Evolutionary conservation across 139 green algal genomes (phyloP), one percentile per base, ranked within the genome.

Genomic region (Chlorella sp.): DNA sequence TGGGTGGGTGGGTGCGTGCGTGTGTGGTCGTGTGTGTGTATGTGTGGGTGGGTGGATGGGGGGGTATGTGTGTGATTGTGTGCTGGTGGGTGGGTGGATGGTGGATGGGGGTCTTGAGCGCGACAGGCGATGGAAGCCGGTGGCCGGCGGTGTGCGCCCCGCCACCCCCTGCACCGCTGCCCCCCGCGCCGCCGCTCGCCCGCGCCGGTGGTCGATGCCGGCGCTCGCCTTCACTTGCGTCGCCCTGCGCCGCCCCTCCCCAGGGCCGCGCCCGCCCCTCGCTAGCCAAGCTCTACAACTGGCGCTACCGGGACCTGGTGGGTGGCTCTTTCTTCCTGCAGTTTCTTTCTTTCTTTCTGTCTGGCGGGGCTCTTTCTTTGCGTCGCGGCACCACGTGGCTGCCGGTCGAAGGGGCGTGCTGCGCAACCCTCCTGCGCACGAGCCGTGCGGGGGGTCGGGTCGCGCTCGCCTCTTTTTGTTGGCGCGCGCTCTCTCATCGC

Each of bases 251-350:
- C n/a, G n/a, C n/a, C n/a, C n/a, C 41, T 2, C 66, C 17, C 27
- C 87, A 97, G 88, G 96, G 96, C 38, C 91, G 96, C 55, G 89
- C 93, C 0, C 89, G 96, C 40, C 90, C 93, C 50, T 79, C 70
- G 59, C 87, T 99, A 33, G 92, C 96, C 23, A 80, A 87, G 48
- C 87, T 99, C 41, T 99, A 98, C 90, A 98, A 94, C 83, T 99
- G 96, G 96, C 87, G 94, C 8, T 99, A 99, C 84, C 66, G 85
- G 29, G 74, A 84, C 0, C 86, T 99, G 58, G n/a, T n/a, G n/a
- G n/a, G n/a, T n/a, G n/a, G n/a, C n/a, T n/a, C n/a, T n/a, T n/a
- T n/a, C n/a, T n/a, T n/a, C n/a, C n/a, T n/a, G n/a, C n/a, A n/a
- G n/a, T n/a, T n/a, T n/a, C n/a, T n/a, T n/a, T n/a, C n/a, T n/a